A percentile compares a stretch with the other conserved stretches of the same genome.
phyloP scores from a whole-genome alignment of 805 yeast species.

The Myxozyma sirexii region DNA sequence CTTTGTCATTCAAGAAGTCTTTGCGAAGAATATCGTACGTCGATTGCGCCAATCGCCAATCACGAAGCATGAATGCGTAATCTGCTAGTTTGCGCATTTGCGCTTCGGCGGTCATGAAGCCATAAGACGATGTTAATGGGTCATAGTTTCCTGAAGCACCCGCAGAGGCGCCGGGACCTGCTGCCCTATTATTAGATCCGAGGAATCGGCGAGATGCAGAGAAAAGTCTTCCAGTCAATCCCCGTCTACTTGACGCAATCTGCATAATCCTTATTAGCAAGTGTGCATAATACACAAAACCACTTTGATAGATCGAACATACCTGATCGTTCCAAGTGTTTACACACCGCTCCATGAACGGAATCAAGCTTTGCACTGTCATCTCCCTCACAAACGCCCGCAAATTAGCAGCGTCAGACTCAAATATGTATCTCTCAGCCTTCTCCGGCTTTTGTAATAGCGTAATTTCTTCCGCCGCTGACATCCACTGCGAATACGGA shows the following conservation, averaged over 20 bases:
- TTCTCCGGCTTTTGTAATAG: conserved; percentile 28
- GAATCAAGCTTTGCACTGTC: conserved; percentile 57
- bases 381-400: conserved; percentile 51
- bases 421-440: conserved; percentile 16
- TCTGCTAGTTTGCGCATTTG: conserved; percentile 82
- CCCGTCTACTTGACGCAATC: conserved; percentile 51
- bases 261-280: not conserved
- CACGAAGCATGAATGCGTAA: conserved; percentile 88
- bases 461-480: conserved; percentile 54
- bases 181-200: conserved; percentile 41
- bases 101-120: conserved; percentile 67
- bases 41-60: conserved; percentile 79
- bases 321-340: conserved; percentile 78
- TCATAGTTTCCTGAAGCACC: conserved; percentile 48
- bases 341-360: conserved; percentile 85
- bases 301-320: not conserved
- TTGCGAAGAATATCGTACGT: conserved; percentile 81
- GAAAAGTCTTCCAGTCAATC: conserved; percentile 73
- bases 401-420: conserved; percentile 48
- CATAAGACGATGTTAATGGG: conserved; percentile 58
- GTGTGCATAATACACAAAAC: not conserved
- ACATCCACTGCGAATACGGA: conserved; percentile 43
- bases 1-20: conserved; percentile 75
- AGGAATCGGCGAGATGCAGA: conserved; percentile 66
- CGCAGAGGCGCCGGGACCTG: conserved; percentile 33